A percentile compares a stretch with the other conserved stretches of the same genome.
Evolutionary conservation across 1,139 yeast species (phyloP).

Genomic region (Diutina scorzettiae): DNA sequence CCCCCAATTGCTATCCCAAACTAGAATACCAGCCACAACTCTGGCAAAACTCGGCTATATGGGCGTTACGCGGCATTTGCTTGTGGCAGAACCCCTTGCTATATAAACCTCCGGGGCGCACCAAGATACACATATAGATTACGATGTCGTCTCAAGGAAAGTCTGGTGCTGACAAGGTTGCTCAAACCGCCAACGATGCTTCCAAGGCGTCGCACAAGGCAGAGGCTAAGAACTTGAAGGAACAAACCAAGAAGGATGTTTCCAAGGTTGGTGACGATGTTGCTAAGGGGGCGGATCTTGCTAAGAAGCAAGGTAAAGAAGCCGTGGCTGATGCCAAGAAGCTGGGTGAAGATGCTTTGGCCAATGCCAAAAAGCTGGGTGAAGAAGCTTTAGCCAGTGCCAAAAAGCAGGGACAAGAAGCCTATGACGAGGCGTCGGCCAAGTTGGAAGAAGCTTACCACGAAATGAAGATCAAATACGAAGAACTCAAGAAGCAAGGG

Average conservation of each 20-base stretch:
- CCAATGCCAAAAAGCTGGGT: conserved; percentile 12
- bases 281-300: conserved; percentile 10
- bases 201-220: conserved; percentile 21
- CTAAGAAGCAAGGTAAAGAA: conserved; percentile 22
- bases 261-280: not conserved
- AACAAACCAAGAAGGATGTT: conserved; percentile 12
- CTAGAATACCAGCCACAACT: too few species aligned
- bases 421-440: conserved; percentile 23
- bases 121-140: conserved; percentile 3
- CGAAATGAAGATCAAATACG: conserved; percentile 31
- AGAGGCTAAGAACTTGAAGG: conserved; percentile 16
- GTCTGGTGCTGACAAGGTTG: conserved; percentile 20
- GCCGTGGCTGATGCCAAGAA: conserved; percentile 25
- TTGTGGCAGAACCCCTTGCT: conserved; percentile 8
- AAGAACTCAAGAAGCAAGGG: conserved; percentile 22
- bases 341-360: conserved; percentile 26
- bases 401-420: conserved; percentile 23
- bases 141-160: conserved; percentile 19
- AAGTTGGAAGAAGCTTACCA: conserved; percentile 27
- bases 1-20: too few species aligned
- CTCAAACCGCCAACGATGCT: conserved; percentile 16
- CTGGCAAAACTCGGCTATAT: too few species aligned
- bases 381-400: conserved; percentile 35
- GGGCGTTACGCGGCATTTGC: too few species aligned
- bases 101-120: conserved; percentile 10